Evolutionary conservation across 2,329 filamentous ascomycete species (phyloP).

Genomic region (Hypoxylon sp.): DNA sequence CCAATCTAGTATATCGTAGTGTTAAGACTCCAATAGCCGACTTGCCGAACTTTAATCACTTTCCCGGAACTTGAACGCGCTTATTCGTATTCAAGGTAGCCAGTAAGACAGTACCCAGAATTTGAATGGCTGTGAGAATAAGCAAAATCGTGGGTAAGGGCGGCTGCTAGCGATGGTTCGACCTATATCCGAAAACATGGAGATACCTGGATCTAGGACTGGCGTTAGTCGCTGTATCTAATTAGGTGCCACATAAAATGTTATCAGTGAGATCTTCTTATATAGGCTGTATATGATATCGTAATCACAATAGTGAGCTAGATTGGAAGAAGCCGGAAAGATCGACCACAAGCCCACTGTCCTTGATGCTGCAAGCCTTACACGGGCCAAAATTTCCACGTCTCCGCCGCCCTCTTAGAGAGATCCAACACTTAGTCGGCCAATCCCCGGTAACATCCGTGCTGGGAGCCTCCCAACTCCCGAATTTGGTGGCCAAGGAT

Average conservation of each 20-base stretch:
- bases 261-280: constrained; percentile 36
- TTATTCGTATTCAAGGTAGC: neutral
- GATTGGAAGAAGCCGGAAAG: constrained; percentile 39
- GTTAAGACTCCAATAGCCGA: constrained; percentile 24
- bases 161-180: constrained; percentile 17
- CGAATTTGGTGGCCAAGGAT: constrained; percentile 44
- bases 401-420: constrained; percentile 36
- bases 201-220: constrained; percentile 29
- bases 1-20: constrained; percentile 18
- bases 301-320: constrained; percentile 28
- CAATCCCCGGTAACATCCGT: constrained; percentile 35
- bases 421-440: constrained; percentile 32
- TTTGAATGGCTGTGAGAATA: constrained; percentile 3
- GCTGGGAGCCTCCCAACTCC: constrained; percentile 42
- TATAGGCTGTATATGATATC: constrained; percentile 51
- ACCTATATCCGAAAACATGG: constrained; percentile 15
- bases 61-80: constrained; percentile 21
- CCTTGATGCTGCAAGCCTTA: constrained; percentile 9
- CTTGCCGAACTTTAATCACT: constrained; percentile 32
- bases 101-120: constrained; percentile 6
- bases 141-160: constrained; percentile 11
- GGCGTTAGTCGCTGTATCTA: constrained; percentile 42
- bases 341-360: constrained; percentile 27
- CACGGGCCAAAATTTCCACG: constrained; percentile 42
- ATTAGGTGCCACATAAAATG: constrained; percentile 48